Conservation (phyloP, 2,329 filamentous ascomycete genomes). For the Ceratocystis lukuohia region DNA sequence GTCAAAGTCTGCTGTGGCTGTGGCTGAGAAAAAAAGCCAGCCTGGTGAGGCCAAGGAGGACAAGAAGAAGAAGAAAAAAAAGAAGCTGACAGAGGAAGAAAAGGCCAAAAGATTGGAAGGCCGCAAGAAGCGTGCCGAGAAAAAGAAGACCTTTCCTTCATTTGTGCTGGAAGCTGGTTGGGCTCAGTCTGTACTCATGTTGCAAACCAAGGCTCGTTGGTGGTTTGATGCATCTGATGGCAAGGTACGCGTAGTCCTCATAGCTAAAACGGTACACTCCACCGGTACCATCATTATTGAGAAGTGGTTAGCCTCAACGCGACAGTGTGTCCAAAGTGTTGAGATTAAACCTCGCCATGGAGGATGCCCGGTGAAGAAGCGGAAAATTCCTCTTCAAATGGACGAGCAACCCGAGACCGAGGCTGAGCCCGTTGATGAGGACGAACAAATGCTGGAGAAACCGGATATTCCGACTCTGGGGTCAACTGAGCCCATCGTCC, state of each 20-base stretch:
- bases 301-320: conserved; percentile 1
- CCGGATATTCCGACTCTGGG: conserved; percentile 6
- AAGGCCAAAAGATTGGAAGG: conserved; percentile 4
- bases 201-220: conserved; percentile 15
- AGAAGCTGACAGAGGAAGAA: conserved; percentile 11
- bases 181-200: conserved; percentile 14
- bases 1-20: background rate
- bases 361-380: conserved; percentile 12
- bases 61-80: conserved; percentile 2
- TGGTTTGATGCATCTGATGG: conserved; percentile 16
- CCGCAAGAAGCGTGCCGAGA: conserved; percentile 5
- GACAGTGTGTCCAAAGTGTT: conserved; percentile 7
- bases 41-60: background rate
- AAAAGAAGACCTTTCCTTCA: conserved; percentile 12
- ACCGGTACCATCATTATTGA: conserved; percentile 14
- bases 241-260: conserved; percentile 6
- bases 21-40: background rate
- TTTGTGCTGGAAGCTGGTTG: conserved; percentile 12
- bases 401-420: conserved; percentile 4
- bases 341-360: conserved; percentile 7
- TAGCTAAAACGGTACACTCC: conserved; percentile 13
- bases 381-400: conserved; percentile 5
- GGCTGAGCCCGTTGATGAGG: conserved; percentile 1
- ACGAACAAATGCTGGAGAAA: conserved; percentile 10
- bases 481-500: conserved; percentile 14